phyloP scores from a whole-genome alignment of 2,329 filamentous ascomycete species.

The Fusarium sp. region DNA sequence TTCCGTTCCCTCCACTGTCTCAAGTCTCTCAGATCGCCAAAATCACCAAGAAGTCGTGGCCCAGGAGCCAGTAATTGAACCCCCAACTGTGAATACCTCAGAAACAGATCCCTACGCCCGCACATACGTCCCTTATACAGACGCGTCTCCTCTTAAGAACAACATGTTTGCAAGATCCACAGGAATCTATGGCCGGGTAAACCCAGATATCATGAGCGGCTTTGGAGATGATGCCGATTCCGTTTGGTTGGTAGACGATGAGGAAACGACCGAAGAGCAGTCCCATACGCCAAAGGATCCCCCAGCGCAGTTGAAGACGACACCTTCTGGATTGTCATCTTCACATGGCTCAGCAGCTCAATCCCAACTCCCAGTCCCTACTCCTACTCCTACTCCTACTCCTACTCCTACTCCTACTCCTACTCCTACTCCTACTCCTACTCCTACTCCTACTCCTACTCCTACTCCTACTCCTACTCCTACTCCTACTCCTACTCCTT shows the following conservation, averaged over 20 bases:
- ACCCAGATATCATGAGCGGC: conserved; percentile 50
- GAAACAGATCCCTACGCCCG: conserved; percentile 21
- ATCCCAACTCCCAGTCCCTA: conserved; percentile 28
- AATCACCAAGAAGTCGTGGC: neutral
- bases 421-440: neutral
- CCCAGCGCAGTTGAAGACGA: conserved; percentile 16
- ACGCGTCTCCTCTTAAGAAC: conserved; percentile 45
- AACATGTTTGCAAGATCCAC: conserved; percentile 48
- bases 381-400: conserved; percentile 8
- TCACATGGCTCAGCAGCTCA: conserved; percentile 5
- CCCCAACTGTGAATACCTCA: neutral
- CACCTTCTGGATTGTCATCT: conserved; percentile 34
- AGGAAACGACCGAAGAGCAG: conserved; percentile 41
- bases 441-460: neutral
- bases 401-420: neutral
- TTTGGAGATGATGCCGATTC: conserved; percentile 52
- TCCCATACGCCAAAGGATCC: conserved; percentile 1
- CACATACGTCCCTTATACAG: conserved; percentile 45
- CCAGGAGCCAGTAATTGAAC: conserved; percentile 8
- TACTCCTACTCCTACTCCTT: neutral
- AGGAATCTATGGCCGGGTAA: conserved; percentile 51
- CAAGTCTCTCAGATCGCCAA: neutral
- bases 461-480: neutral
- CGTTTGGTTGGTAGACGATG: conserved; percentile 51
- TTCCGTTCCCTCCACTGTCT: conserved; percentile 16